Evolutionary conservation across 1,139 yeast genomes (phyloP), one percentile per base, ranked within the genome.

Genomic region (Debaryomyces udenii): DNA sequence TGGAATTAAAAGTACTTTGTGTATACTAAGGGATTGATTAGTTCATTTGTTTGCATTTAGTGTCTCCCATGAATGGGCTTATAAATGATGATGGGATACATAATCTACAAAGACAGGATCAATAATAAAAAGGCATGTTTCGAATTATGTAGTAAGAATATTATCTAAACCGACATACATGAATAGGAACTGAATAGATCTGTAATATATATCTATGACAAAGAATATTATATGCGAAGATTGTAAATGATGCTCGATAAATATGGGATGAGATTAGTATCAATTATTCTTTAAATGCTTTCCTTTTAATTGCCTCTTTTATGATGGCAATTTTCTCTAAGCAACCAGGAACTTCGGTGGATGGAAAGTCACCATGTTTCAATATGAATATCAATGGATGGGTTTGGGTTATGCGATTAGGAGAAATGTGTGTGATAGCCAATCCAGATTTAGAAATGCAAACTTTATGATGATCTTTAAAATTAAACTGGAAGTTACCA

Each of bases 401-500:
- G 5, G 94, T 84, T 60, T 82, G 84, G 43, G 88, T 81, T 41
- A 78, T 77, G 55, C 90, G 81, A 42, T 80, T 77, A 34, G 94
- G 89, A 9, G 95, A 86, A 43, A 91, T 83, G 54, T 89, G 89
- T 28, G 96, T 88, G 29, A 91, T 76, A 35, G 82, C 81, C 49
- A 78, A 74, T 14, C 96, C 97, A 41, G 80, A 73, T 51, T 83
- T 83, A 35, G 93, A 84, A 32, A 91, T 64, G 48, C 95, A 83
- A 44, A 91, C 69, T 66, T 93, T 93, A 65, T 86, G 91, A 59
- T 93, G 99, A 66, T 93, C 99, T 58, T 86, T 86, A 66, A 93
- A 93, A 65, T 93, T 93, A 68, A 90, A 90, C 64, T 93, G 99
- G 65, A 86, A 81, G 36, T 89, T 84, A 15, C 96, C 97, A 59